Evolutionary conservation across 2,329 filamentous ascomycete genomes (phyloP), one percentile per base, ranked within the genome.

Genomic region (Sarocladium kiliense): DNA sequence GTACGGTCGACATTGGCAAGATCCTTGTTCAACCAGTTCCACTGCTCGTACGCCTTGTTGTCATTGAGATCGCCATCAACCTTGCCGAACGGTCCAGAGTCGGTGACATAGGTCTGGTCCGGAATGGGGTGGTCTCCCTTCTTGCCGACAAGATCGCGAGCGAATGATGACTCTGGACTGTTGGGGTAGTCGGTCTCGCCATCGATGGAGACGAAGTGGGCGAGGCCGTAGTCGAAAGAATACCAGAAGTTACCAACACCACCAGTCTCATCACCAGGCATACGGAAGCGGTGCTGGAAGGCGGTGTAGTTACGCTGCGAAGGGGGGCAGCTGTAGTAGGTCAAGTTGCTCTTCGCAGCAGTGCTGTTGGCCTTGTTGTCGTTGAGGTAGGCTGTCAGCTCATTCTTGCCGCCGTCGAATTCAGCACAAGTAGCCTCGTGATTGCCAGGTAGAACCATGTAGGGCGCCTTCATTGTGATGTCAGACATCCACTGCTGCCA

Each of bases 281-380:
- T 79, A 18, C 76, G 75, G 62, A 80, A 84, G 26, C 80, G 76
- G 58, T 75, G 77, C 71, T 78, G 74, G 65, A 80, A 84, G 57
- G 82, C 81, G 3, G 80, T 84, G 64, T 84, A 85, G 66, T 85
- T 85, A 59, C 71, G 76, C 63, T 85, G 81, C 5, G 81, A 81
- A 2, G 70, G 66, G 0, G 75, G 74, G 59, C 78, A 81, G 2
- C 75, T 60, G 6, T 61, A 61, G 5, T 64, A 65, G 11, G 66
- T 66, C 23, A 47, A 23, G n/a, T 30, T 30, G 7, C 16, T 18
- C 44, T 26, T 30, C 23, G 44, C 9, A n/a, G 44, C 44, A 4
- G 44, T 47, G 44, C 44, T 47, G 44, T 47, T 47, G 44, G 25
- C 11, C 44, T 47, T 47, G 44, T 30, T n/a, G 25, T 47, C 25